Conservation (phyloP, 116 monocot species). For the Posidonia oceanica region DNA sequence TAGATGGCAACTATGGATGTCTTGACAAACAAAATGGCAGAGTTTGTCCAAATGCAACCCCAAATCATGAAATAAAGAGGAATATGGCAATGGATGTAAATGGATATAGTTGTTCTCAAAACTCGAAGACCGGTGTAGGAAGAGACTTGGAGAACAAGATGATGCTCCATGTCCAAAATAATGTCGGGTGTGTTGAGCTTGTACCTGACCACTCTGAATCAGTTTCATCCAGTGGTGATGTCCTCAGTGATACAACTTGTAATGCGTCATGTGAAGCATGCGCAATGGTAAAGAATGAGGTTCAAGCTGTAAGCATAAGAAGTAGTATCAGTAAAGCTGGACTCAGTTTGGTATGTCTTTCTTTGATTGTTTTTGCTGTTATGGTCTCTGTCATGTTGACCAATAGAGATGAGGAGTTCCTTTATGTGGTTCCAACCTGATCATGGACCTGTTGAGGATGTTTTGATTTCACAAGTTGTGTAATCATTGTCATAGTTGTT, state of each 20-base stretch:
- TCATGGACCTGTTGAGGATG: not conserved
- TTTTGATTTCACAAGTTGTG: not conserved
- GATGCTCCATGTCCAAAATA: constrained; percentile 4
- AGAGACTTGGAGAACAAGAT: constrained; percentile 6
- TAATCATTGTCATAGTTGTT: not conserved
- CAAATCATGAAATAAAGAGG: constrained; percentile 8
- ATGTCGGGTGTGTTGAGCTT: constrained; percentile 7
- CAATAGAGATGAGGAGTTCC: constrained; percentile 14
- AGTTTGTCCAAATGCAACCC: constrained; percentile 1
- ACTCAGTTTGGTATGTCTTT: constrained; percentile 17
- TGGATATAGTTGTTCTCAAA: constrained; percentile 13
- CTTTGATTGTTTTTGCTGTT: constrained; percentile 16
- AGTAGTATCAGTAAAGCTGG: constrained; percentile 11
- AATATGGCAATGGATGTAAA: constrained; percentile 5
- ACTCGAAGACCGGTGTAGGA: constrained; percentile 5
- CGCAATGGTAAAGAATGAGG: not conserved
- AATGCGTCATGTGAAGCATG: constrained; percentile 3
- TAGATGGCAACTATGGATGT: constrained; percentile 7
- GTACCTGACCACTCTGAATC: constrained; percentile 40
- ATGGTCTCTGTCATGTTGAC: constrained; percentile 11
- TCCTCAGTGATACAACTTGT: constrained; percentile 4
- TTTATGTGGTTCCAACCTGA: constrained; percentile 41
- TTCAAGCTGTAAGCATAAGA: not conserved
- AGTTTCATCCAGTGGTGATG: constrained; percentile 50
- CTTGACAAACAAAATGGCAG: not conserved